Evolutionary conservation across 495 filamentous ascomycete species (phyloP).

Genomic region (Tuber magnatum): DNA sequence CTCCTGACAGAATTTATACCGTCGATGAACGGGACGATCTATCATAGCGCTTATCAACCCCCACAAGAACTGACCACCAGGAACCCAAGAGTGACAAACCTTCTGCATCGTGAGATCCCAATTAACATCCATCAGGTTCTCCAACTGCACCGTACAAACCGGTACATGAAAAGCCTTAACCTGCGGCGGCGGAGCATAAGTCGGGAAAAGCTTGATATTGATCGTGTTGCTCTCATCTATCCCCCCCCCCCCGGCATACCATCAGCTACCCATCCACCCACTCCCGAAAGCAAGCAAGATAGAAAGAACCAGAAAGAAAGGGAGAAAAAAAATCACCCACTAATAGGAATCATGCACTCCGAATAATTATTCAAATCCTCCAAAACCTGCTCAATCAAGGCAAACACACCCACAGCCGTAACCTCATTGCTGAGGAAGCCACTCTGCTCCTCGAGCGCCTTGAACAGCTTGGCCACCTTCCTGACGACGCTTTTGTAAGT

Average conservation of each 20-base stretch:
- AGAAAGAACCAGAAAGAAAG: neutral
- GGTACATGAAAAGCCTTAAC: slow-evolving; percentile 86
- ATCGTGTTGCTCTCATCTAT: slow-evolving; percentile 86
- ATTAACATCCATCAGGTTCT: slow-evolving; percentile 66
- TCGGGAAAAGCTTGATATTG: slow-evolving; percentile 90
- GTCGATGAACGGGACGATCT: slow-evolving; percentile 75
- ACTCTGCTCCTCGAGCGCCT: slow-evolving; percentile 78
- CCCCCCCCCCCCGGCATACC: too few relatives aligned
- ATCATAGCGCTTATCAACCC: slow-evolving; percentile 6
- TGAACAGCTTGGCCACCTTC: slow-evolving; percentile 76
- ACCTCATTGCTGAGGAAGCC: slow-evolving; percentile 61
- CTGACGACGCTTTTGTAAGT: slow-evolving; percentile 74
- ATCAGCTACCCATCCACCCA: slow-evolving; percentile 18
- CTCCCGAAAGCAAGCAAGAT: slow-evolving; percentile 8
- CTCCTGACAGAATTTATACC: slow-evolving; percentile 79
- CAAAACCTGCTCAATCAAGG: slow-evolving; percentile 80
- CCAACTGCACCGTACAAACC: slow-evolving; percentile 73
- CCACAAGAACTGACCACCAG: neutral
- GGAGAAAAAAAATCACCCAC: slow-evolving; percentile 44
- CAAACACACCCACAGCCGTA: slow-evolving; percentile 52
- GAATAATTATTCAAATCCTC: slow-evolving; percentile 95
- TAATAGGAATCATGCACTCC: slow-evolving; percentile 95
- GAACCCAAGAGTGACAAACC: slow-evolving; percentile 38
- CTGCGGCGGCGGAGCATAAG: slow-evolving; percentile 65
- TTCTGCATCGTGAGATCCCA: slow-evolving; percentile 87